Evolutionary conservation across 2,329 filamentous ascomycete genomes (phyloP).

Genomic region (Bipolaris cookei): DNA sequence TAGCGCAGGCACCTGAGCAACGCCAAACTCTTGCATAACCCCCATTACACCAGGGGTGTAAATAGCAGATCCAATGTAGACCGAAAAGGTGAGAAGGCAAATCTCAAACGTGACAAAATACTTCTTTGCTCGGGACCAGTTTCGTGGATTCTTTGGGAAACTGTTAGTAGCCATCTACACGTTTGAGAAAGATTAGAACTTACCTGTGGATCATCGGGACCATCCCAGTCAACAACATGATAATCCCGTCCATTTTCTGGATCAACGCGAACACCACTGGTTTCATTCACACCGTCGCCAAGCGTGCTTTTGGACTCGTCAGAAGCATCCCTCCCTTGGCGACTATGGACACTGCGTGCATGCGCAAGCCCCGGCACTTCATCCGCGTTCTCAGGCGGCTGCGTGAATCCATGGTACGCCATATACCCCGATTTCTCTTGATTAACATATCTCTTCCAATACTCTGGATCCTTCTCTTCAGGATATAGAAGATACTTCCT

Average conservation of each 20-base stretch:
- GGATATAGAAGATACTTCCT: slow-evolving; percentile 51
- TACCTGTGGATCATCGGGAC: slow-evolving; percentile 53
- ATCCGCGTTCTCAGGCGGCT: slow-evolving; percentile 40
- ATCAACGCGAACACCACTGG: slow-evolving; percentile 55
- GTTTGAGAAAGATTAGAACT: background rate
- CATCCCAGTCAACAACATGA: slow-evolving; percentile 60
- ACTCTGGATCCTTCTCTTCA: slow-evolving; percentile 56
- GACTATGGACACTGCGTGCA: slow-evolving; percentile 16
- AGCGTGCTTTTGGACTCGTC: slow-evolving; percentile 23
- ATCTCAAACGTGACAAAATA: slow-evolving; percentile 55
- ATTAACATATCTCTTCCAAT: slow-evolving; percentile 59
- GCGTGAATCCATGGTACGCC: slow-evolving; percentile 54
- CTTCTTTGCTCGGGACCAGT: slow-evolving; percentile 55
- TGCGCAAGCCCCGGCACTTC: slow-evolving; percentile 30
- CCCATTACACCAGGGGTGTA: slow-evolving; percentile 54
- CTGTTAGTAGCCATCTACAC: background rate
- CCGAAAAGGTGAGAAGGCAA: slow-evolving; percentile 58
- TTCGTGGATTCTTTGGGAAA: slow-evolving; percentile 51
- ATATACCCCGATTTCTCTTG: slow-evolving; percentile 58
- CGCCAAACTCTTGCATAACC: slow-evolving; percentile 60
- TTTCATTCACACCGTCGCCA: slow-evolving; percentile 33
- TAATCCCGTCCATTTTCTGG: slow-evolving; percentile 60
- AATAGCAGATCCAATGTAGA: slow-evolving; percentile 60
- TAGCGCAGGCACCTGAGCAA: slow-evolving; percentile 55
- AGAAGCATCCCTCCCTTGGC: slow-evolving; percentile 17